These are phyloP conservation scores for Leccinum disarticulatum DNA, from an alignment of 768 basidiomycete species.

Conservation along the genomic window DNA sequence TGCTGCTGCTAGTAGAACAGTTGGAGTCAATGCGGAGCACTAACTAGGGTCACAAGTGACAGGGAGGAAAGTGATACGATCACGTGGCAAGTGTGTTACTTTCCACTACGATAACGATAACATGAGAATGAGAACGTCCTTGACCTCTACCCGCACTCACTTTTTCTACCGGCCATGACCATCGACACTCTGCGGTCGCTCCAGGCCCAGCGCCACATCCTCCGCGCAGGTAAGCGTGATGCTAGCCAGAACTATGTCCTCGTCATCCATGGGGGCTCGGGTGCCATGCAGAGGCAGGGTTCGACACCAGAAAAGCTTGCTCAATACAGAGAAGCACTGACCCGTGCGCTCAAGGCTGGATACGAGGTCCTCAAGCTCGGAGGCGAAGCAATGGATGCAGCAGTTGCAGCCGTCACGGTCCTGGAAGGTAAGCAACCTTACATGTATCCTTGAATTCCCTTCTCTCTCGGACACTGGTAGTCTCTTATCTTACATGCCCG, in stretches of 20 bases:
- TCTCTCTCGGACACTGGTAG: neutral
- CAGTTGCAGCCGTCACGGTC: constrained; percentile 66
- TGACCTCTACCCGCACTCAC: neutral
- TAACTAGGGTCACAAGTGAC: too few species aligned
- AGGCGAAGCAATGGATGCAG: constrained; percentile 84
- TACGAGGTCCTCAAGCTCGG: constrained; percentile 60
- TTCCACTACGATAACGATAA: neutral
- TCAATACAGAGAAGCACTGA: constrained; percentile 56
- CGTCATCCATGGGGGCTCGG: constrained; percentile 81
- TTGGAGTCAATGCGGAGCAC: too few species aligned
- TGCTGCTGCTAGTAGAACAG: too few species aligned
- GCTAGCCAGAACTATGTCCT: constrained; percentile 39
- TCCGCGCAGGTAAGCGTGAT: constrained; percentile 9
- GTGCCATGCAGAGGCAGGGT: constrained; percentile 56
- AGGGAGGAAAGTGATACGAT: too few species aligned
- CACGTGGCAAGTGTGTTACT: too few species aligned
- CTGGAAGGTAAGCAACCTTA: constrained; percentile 59
- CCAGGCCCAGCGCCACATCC: neutral
- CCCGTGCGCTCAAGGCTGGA: constrained; percentile 58
- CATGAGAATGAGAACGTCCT: neutral
- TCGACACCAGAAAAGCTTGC: constrained; percentile 63
- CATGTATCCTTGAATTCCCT: neutral
- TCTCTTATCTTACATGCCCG: neutral
- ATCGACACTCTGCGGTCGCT: neutral
- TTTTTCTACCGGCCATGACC: constrained; percentile 6